Conservation (phyloP, 148 eudicot species). For the Arctostaphylos glauca region DNA sequence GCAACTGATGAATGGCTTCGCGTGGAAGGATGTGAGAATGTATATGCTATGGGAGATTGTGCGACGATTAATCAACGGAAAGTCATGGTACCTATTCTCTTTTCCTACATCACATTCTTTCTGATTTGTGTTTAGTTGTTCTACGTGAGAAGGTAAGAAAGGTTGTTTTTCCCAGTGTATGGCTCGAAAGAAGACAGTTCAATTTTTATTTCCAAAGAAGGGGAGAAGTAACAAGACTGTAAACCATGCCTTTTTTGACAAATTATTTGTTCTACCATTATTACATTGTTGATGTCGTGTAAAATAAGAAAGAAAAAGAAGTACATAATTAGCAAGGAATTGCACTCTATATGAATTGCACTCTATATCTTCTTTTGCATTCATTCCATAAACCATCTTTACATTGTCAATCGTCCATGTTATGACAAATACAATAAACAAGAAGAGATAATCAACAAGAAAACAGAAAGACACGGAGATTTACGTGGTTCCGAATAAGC, state of each 20-base stretch:
- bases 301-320: neutral
- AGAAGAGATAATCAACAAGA: no score
- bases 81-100: slow-evolving; percentile 21
- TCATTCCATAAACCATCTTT: no score
- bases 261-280: neutral
- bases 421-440: no score
- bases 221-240: neutral
- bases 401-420: no score
- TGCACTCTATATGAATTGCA: neutral
- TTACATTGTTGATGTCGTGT: neutral
- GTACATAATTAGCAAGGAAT: neutral
- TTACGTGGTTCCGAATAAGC: no score
- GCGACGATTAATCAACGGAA: slow-evolving; percentile 25
- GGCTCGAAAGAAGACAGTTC: neutral
- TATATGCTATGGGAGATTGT: slow-evolving; percentile 28
- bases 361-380: neutral
- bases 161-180: neutral
- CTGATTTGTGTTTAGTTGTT: neutral
- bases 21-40: slow-evolving; percentile 22
- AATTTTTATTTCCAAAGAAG: neutral
- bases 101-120: neutral
- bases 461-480: no score
- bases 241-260: neutral
- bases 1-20: slow-evolving; percentile 33
- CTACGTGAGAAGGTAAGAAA: neutral